Evolutionary conservation across 768 basidiomycete species (phyloP).

Genomic region (Boletellus sp.): DNA sequence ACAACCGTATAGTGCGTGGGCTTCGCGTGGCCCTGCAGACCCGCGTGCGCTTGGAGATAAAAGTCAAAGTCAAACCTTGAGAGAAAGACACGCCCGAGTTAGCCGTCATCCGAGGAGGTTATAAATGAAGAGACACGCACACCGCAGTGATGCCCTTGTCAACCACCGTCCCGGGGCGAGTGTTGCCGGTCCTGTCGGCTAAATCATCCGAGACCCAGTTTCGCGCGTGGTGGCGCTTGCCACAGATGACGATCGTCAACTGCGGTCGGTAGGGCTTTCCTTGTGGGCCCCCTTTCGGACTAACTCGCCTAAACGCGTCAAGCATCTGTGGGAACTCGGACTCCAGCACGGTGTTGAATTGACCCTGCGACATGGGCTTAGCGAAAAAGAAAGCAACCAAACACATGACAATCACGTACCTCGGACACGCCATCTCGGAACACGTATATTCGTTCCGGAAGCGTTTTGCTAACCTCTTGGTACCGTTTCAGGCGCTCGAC

Average conservation of each 20-base stretch:
- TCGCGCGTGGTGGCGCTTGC: conserved; percentile 61
- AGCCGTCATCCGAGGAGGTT: too few relatives aligned
- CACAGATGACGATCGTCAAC: conserved; percentile 75
- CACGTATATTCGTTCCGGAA: conserved; percentile 68
- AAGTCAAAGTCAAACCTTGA: conserved; percentile 61
- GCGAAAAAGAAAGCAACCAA: not conserved
- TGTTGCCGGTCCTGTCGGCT: conserved; percentile 70
- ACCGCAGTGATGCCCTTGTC: conserved; percentile 74
- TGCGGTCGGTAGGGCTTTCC: conserved; percentile 52
- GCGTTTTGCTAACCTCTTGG: conserved; percentile 46
- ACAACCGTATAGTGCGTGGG: conserved; percentile 78
- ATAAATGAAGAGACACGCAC: conserved; percentile 32
- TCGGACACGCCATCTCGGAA: conserved; percentile 84
- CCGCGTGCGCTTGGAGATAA: conserved; percentile 71
- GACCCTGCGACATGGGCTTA: conserved; percentile 48
- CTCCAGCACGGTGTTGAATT: conserved; percentile 59
- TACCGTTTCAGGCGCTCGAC: conserved; percentile 63
- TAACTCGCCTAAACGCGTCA: conserved; percentile 50
- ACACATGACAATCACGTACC: conserved; percentile 39
- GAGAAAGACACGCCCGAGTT: not conserved
- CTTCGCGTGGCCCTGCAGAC: conserved; percentile 66
- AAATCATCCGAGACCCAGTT: conserved; percentile 53
- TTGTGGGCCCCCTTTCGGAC: conserved; percentile 39
- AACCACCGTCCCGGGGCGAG: conserved; percentile 74
- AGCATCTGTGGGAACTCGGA: conserved; percentile 61